Evolutionary conservation across 495 filamentous ascomycete genomes (phyloP), one percentile per base, ranked within the genome.

Genomic region (Daldinia childiae): DNA sequence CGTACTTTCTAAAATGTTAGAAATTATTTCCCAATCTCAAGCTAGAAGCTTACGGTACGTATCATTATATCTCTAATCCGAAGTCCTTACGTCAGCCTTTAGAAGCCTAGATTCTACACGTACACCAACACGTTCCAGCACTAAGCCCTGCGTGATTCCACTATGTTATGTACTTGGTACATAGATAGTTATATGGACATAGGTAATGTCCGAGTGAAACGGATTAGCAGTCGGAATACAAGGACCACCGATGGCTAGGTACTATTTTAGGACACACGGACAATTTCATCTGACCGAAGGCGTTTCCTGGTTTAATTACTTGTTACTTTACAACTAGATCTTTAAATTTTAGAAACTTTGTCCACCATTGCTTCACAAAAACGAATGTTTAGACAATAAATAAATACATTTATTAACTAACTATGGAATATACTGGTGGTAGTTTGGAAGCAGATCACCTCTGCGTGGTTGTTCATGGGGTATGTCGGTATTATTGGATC

Each of bases 401-500:
- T 58, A 48, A 21, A 27, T 21, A 12, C 12, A 50, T 54, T 54
- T 36, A 65, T 41, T 30, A n/a, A n/a, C n/a, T n/a, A n/a, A n/a
- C n/a, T n/a, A 79, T 76, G 72, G 78, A 84, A 50, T 80, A 78
- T 64, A 79, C 68, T 45, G 81, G 82, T 30, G 79, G 80, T 29
- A 79, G 75, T 64, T 8, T 62, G 24, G 74, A 77, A 21, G 82
- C 82, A 27, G 84, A 92, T 61, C 95, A 98, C 79, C 88, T 98
- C 45, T 93, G 91, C 78, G 93, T 98, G n/a, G 83, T 98, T n/a
- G 89, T 97, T 36, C 95, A 98, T 80, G 95, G 95, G 36, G 94
- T 95, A 86, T 76, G 87, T 73, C 19, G 43, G 9, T 51, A 34
- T 48, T 56, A 21, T 48, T 32, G 43, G 75, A 78, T 54, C 24